These are phyloP conservation scores for Alnus rubra DNA, from an alignment of 306 rosid species.

Conservation along the genomic window DNA sequence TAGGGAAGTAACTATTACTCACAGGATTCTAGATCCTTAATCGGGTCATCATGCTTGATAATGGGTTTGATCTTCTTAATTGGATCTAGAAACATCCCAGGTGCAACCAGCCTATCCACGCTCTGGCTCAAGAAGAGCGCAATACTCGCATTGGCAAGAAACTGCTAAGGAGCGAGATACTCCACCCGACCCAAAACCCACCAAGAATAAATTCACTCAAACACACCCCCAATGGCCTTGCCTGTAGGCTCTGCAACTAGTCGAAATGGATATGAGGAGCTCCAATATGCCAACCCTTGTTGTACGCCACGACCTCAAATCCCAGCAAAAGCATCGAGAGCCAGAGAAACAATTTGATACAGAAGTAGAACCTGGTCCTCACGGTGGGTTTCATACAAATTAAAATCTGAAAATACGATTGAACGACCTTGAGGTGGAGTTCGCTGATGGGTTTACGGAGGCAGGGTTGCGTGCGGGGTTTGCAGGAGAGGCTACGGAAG, in stretches of 20 bases:
- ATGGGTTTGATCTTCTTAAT: slow-evolving; percentile 73
- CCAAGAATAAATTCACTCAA: slow-evolving; percentile 58
- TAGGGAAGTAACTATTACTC: slow-evolving; percentile 69
- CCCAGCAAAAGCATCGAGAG: slow-evolving; percentile 56
- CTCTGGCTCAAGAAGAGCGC: slow-evolving; percentile 76
- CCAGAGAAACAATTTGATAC: slow-evolving; percentile 61
- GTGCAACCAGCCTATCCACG: slow-evolving; percentile 71
- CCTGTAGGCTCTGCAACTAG: slow-evolving; percentile 53
- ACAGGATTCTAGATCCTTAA: slow-evolving; percentile 64
- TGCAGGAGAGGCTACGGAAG: no score
- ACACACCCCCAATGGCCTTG: slow-evolving; percentile 47
- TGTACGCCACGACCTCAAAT: slow-evolving; percentile 74
- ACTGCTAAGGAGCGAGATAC: slow-evolving; percentile 79
- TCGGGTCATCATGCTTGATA: slow-evolving; percentile 41
- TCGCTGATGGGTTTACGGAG: no score
- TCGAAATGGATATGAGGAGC: slow-evolving; percentile 30
- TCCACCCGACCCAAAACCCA: slow-evolving; percentile 72
- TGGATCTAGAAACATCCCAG: slow-evolving; percentile 89
- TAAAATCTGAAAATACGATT: no score
- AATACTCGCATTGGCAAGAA: slow-evolving; percentile 70
- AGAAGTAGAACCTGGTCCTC: slow-evolving; percentile 62
- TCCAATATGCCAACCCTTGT: slow-evolving; percentile 76
- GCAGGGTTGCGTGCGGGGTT: no score
- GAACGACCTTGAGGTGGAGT: no score
- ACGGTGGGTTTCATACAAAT: slow-evolving; percentile 37